Conservation (phyloP, 1,284 basidiomycete genomes). For the Ustilago sp. region DNA sequence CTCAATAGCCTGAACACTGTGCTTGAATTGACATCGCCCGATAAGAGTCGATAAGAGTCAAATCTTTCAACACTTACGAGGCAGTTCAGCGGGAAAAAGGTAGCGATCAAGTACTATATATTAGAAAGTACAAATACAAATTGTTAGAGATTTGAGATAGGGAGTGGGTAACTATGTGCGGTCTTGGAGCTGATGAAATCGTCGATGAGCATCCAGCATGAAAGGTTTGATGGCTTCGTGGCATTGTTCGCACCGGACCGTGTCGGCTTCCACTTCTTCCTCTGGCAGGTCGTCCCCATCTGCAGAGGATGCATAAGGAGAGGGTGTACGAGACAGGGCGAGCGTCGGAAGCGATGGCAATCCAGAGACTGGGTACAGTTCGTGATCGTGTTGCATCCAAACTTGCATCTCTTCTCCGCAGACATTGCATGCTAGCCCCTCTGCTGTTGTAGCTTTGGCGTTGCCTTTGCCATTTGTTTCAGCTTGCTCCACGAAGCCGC, state of each 20-base stretch:
- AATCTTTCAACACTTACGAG: too few relatives aligned
- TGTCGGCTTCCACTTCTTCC: slow-evolving; percentile 6
- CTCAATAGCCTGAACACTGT: too few relatives aligned
- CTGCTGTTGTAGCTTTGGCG: neutral
- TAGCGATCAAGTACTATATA: neutral
- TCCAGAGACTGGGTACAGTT: slow-evolving; percentile 43
- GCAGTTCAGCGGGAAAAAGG: too few relatives aligned
- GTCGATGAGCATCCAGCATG: slow-evolving; percentile 25
- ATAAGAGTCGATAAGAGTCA: too few relatives aligned
- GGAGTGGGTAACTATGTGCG: neutral
- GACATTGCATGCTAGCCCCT: slow-evolving; percentile 15
- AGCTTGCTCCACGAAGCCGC: neutral
- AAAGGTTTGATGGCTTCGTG: slow-evolving; percentile 20
- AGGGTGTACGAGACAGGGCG: neutral
- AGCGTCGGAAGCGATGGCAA: slow-evolving; percentile 15
- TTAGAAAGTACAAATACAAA: neutral
- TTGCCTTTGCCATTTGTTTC: slow-evolving; percentile 7
- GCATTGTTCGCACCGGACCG: slow-evolving; percentile 23
- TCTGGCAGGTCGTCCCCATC: neutral
- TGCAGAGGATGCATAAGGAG: neutral
- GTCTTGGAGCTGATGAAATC: slow-evolving; percentile 30
- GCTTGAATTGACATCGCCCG: too few relatives aligned
- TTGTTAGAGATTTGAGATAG: neutral
- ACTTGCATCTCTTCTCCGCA: slow-evolving; percentile 49
- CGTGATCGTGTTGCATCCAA: slow-evolving; percentile 65